phyloP scores from a whole-genome alignment of 2,329 filamentous ascomycete species.

The Ascochyta clinopodiicola region DNA sequence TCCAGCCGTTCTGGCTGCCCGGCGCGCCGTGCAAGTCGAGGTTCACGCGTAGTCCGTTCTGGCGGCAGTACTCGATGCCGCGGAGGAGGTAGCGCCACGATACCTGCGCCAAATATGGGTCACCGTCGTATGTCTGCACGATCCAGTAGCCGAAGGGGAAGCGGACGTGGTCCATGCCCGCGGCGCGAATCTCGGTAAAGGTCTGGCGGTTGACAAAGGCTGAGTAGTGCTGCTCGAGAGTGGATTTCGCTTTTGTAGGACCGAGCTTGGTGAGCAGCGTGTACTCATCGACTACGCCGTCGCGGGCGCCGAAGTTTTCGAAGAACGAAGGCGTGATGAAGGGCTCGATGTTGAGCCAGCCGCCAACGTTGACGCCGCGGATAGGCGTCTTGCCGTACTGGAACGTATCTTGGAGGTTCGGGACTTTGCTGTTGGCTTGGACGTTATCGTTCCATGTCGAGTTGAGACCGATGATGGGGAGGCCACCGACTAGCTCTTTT shows the following conservation, averaged over 20 bases:
- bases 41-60: conserved; percentile 90
- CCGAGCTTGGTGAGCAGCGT: conserved; percentile 78
- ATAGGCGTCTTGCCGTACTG: conserved; percentile 81
- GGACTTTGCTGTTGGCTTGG: conserved; percentile 78
- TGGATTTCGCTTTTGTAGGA: conserved; percentile 63
- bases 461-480: conserved; percentile 91
- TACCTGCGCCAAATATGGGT: conserved; percentile 86
- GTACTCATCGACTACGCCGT: conserved; percentile 84
- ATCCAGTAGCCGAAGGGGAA: conserved; percentile 98
- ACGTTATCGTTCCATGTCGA: conserved; percentile 84
- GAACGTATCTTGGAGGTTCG: conserved; percentile 77
- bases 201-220: conserved; percentile 84
- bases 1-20: conserved; percentile 97
- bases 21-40: conserved; percentile 91
- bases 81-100: conserved; percentile 94
- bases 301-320: conserved; percentile 65
- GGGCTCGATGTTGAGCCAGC: conserved; percentile 92
- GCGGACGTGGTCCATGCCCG: conserved; percentile 94
- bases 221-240: conserved; percentile 90
- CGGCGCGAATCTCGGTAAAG: conserved; percentile 82
- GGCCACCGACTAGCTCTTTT: conserved; percentile 77
- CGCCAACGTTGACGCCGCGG: conserved; percentile 89
- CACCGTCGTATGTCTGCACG: conserved; percentile 79
- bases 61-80: conserved; percentile 90
- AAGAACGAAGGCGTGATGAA: conserved; percentile 97